Conservation (phyloP, 257 asterid genomes). For the Striga asiatica region DNA sequence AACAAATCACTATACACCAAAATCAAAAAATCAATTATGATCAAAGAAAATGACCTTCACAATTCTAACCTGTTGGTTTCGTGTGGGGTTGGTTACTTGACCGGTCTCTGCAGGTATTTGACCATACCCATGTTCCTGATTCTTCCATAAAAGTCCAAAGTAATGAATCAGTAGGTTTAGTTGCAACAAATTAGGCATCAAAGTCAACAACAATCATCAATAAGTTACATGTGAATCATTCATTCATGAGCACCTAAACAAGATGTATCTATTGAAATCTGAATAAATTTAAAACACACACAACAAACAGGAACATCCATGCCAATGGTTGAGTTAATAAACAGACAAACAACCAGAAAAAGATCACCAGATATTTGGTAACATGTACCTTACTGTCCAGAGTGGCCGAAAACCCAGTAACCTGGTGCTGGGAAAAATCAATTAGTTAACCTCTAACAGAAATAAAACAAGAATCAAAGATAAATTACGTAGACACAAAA, state of each 20-base stretch:
- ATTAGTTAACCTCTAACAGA: slow-evolving; percentile 7
- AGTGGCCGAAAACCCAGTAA: slow-evolving; percentile 42
- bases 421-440: slow-evolving; percentile 47
- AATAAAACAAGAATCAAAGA: background rate
- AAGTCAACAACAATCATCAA: background rate
- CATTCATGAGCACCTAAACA: too few species aligned
- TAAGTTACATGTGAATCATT: background rate
- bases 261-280: too few species aligned
- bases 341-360: background rate
- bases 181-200: background rate
- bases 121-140: slow-evolving; percentile 47
- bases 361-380: background rate
- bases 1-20: background rate
- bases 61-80: slow-evolving; percentile 51
- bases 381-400: slow-evolving; percentile 44
- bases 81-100: slow-evolving; percentile 34
- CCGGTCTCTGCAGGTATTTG: slow-evolving; percentile 34
- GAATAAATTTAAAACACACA: too few species aligned
- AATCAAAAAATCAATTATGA: background rate
- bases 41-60: background rate
- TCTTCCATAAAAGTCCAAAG: background rate
- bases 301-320: too few species aligned
- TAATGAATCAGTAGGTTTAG: background rate
- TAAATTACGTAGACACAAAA: background rate
- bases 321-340: background rate